Percentiles rank a stretch among this genome's conserved stretches.
These are phyloP conservation scores for Choiromyces venosus DNA, from an alignment of 495 filamentous ascomycete species.

Conservation along the genomic window DNA sequence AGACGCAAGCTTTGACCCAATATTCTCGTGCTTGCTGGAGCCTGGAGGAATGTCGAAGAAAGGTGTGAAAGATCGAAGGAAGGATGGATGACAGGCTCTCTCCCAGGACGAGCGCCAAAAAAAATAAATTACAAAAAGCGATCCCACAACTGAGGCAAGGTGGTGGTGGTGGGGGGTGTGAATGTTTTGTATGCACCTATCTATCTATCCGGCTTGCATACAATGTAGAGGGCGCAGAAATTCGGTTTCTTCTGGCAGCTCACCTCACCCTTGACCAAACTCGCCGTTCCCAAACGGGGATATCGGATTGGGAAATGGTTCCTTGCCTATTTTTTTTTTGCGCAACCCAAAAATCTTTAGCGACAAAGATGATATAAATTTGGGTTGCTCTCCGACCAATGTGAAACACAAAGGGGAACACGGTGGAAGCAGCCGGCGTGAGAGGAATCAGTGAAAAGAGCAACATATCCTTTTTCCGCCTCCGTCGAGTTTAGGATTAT, in stretches of 20 bases:
- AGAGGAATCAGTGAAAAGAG: slow-evolving; percentile 3
- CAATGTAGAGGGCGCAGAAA: neutral
- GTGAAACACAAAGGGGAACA: slow-evolving; percentile 37
- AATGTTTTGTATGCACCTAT: neutral
- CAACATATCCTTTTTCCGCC: neutral
- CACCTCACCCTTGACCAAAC: neutral
- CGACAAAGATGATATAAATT: slow-evolving; percentile 28
- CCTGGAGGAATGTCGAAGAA: neutral
- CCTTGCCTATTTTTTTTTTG: slow-evolving; percentile 29
- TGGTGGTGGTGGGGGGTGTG: neutral
- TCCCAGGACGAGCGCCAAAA: neutral
- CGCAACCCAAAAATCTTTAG: slow-evolving; percentile 34
- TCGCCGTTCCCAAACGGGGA: slow-evolving; percentile 24
- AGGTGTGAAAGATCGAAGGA: neutral
- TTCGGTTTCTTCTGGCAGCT: neutral
- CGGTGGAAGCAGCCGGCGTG: slow-evolving; percentile 20
- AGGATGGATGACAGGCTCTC: neutral
- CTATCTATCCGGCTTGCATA: neutral
- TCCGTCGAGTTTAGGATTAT: neutral
- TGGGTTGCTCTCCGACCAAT: slow-evolving; percentile 33
- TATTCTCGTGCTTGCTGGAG: neutral
- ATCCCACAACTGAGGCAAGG: neutral
- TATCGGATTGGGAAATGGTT: slow-evolving; percentile 14
- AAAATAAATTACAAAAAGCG: neutral
- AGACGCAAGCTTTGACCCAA: neutral